Conservation (phyloP, 2,329 filamentous ascomycete genomes). For the Neonectria hederae region DNA sequence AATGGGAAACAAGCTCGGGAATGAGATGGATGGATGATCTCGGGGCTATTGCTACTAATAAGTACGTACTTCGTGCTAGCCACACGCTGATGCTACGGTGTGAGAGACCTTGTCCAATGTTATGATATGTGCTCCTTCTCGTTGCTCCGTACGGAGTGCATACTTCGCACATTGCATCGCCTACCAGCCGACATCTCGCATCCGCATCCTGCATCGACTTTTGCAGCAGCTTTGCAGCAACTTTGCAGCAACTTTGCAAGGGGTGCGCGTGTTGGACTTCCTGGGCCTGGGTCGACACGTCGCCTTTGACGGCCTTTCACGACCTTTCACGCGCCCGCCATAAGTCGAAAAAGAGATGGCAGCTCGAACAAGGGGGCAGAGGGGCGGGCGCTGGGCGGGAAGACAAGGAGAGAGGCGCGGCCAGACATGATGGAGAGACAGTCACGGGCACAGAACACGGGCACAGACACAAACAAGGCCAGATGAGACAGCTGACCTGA, state of each 20-base stretch:
- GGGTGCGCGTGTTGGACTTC: background rate
- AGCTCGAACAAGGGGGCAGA: conserved; percentile 11
- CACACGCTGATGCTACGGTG: background rate
- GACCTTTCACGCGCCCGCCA: conserved; percentile 20
- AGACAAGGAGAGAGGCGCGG: background rate
- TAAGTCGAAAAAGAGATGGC: background rate
- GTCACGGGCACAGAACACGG: background rate
- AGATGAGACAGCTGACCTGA: background rate
- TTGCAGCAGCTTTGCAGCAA: no score
- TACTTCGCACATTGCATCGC: background rate
- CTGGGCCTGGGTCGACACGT: background rate
- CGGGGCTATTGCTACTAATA: background rate
- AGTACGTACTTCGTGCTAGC: no score
- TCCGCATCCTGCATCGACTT: conserved; percentile 14
- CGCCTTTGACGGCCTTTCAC: conserved; percentile 9
- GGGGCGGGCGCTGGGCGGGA: conserved; percentile 1
- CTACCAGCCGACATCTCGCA: conserved; percentile 15
- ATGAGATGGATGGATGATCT: background rate
- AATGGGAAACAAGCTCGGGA: conserved; percentile 2
- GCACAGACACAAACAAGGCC: background rate
- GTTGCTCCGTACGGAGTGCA: background rate
- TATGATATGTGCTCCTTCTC: background rate
- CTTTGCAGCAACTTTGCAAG: background rate
- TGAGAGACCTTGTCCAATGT: background rate
- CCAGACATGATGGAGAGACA: conserved; percentile 21